Evolutionary conservation across 192 early-diverging fungal genomes (phyloP).

Genomic region (Chytriomyces confervae): DNA sequence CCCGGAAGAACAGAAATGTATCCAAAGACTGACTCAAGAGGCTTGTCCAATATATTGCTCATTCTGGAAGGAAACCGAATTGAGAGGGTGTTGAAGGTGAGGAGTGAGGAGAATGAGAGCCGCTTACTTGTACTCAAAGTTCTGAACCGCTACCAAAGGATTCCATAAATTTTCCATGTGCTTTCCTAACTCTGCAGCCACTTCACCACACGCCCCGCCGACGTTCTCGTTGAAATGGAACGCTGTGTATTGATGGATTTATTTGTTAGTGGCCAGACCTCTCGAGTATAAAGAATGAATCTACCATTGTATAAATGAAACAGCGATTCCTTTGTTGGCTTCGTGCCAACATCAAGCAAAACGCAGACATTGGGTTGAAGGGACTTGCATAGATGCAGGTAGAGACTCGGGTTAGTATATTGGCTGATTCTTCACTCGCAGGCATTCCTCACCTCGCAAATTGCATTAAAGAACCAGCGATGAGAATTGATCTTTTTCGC

Average conservation of each 20-base stretch:
- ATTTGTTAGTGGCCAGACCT: background rate
- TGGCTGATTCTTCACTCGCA: background rate
- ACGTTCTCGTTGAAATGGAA: constrained; percentile 73
- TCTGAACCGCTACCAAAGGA: constrained; percentile 78
- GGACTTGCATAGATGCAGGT: constrained; percentile 11
- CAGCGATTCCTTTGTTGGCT: constrained; percentile 64
- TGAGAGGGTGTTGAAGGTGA: background rate
- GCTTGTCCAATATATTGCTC: constrained; percentile 82
- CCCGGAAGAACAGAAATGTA: constrained; percentile 94
- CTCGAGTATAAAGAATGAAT: too few relatives aligned
- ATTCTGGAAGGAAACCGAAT: constrained; percentile 60
- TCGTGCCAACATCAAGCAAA: constrained; percentile 78
- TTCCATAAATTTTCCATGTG: constrained; percentile 70
- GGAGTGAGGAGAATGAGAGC: background rate
- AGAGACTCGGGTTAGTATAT: background rate
- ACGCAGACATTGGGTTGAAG: constrained; percentile 72
- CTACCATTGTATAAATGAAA: constrained; percentile 56
- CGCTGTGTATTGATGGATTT: constrained; percentile 34
- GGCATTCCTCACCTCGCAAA: constrained; percentile 49
- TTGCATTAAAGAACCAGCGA: constrained; percentile 83
- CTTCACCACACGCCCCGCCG: constrained; percentile 83
- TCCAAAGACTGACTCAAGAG: constrained; percentile 88
- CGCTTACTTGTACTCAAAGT: constrained; percentile 77
- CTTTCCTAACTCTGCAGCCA: constrained; percentile 61
- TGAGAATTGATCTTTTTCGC: constrained; percentile 85